Percentiles rank a stretch among this genome's conserved stretches.
Conservation (phyloP, 2,329 filamentous ascomycete genomes). For the Ophiocordyceps robertsii region DNA sequence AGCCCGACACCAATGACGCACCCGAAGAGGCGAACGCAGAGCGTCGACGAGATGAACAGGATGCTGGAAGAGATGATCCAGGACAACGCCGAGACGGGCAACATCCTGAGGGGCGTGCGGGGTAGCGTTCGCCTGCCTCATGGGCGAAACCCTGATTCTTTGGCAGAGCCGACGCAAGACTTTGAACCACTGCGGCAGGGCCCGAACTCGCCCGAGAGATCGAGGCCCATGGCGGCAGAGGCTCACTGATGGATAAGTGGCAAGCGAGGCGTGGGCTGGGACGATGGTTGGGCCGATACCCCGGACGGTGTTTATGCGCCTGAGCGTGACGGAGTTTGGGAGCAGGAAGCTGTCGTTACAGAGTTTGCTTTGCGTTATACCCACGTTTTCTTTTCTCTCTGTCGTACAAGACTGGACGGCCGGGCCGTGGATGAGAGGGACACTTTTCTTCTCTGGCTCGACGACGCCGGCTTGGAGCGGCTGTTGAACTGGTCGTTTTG, state of each 20-base stretch:
- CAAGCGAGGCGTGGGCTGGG: background rate
- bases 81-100: slow-evolving; percentile 66
- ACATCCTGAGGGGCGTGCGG: slow-evolving; percentile 51
- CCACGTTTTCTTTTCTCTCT: no score
- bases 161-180: slow-evolving; percentile 18
- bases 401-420: no score
- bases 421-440: no score
- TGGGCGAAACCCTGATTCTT: slow-evolving; percentile 26
- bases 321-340: no score
- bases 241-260: slow-evolving; percentile 8
- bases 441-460: no score
- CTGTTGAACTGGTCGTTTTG: no score
- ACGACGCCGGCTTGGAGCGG: no score
- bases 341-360: no score
- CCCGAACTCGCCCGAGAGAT: slow-evolving; percentile 13
- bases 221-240: slow-evolving; percentile 12
- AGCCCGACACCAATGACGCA: slow-evolving; percentile 11
- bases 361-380: no score
- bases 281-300: background rate
- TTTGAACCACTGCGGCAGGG: slow-evolving; percentile 27
- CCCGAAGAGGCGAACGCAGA: slow-evolving; percentile 46
- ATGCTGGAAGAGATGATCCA: slow-evolving; percentile 96
- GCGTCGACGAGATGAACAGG: slow-evolving; percentile 82
- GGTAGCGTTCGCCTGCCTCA: slow-evolving; percentile 51
- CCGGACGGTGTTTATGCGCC: no score